Evolutionary conservation across 2,329 filamentous ascomycete species (phyloP), one percentile per base, ranked within the genome.

Genomic region (Stachybotrys chartarum): DNA sequence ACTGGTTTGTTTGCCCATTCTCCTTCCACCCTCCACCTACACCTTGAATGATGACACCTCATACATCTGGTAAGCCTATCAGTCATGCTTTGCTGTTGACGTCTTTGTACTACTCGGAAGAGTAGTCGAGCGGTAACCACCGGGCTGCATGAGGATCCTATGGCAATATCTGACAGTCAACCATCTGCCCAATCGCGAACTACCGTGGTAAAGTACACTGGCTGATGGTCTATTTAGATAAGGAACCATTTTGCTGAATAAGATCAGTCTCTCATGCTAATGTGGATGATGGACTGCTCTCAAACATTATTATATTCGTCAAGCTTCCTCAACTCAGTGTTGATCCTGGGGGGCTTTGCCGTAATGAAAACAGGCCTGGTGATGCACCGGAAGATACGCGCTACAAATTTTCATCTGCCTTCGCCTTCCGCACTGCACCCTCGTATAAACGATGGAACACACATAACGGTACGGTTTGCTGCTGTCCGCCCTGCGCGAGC

Each of bases 21-120:
- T 14, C 35, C 35, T 7, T 39, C 14, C 14, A 10, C 14, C 35
- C 5, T 42, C 8, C 35, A 42, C 8, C 14, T 24, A 24, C 35
- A 42, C 35, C 3, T 14, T 10, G 14, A 42, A 42, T 69, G 70
- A 73, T 72, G 72, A 74, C 61, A 66, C 60, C 60, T 58, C 58
- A 63, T 24, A 66, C 72, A 73, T 74, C 72, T 74, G 72, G 72
- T 74, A 74, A 74, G 68, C 72, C 69, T 70, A 74, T 57, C 58
- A 58, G 61, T 63, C 63, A 61, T 62, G 63, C 55, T 42, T 57
- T 58, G 70, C 60, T 54, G 67, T 70, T 52, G 50, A 17, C n/a
- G 14, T n/a, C 18, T 24, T 4, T 17, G 45, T 47, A 47, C 17
- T n/a, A n/a, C 16, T 8, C 45, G 7, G 10, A 8, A 8, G 45